phyloP scores from a whole-genome alignment of 2,329 filamentous ascomycete genomes.

The Fusarium secorum region DNA sequence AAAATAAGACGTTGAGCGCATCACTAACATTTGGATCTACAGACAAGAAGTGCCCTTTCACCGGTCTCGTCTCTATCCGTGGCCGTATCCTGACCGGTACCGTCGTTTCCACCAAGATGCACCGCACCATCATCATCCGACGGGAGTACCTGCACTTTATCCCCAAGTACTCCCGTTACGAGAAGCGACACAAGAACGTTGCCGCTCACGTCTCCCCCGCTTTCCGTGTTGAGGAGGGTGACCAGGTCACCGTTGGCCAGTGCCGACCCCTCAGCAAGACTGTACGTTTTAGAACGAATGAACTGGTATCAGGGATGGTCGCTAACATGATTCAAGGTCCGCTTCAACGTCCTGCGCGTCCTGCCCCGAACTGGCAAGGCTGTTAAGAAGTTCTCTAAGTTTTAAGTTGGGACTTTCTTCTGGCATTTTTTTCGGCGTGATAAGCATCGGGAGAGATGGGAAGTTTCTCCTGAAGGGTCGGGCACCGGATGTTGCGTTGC shows the following conservation, averaged over 20 bases:
- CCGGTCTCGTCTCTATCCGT: slow-evolving; percentile 98
- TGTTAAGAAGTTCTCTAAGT: slow-evolving; percentile 98
- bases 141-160: slow-evolving; percentile 99
- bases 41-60: slow-evolving; percentile 99
- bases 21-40: slow-evolving; percentile 44
- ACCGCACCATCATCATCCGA: slow-evolving; percentile 99
- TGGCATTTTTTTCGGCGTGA: slow-evolving; percentile 66
- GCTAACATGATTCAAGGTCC: slow-evolving; percentile 68
- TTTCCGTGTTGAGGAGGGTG: slow-evolving; percentile 99
- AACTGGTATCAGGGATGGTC: neutral
- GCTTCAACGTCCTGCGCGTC: slow-evolving; percentile 99
- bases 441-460: slow-evolving; percentile 53
- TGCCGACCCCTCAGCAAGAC: slow-evolving; percentile 99
- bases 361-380: slow-evolving; percentile 96
- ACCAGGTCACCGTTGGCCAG: slow-evolving; percentile 99
- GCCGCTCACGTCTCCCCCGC: slow-evolving; percentile 98
- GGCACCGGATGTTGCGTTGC: slow-evolving; percentile 53
- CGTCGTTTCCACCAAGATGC: slow-evolving; percentile 99
- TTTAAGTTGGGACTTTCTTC: slow-evolving; percentile 71
- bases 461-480: slow-evolving; percentile 51
- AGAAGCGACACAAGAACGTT: slow-evolving; percentile 99
- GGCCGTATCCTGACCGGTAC: slow-evolving; percentile 99
- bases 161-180: slow-evolving; percentile 99
- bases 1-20: neutral
- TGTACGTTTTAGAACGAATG: slow-evolving; percentile 67